Base-by-base conservation (phyloP, 306 rosid genomes). In the Castanea crenata region DNA sequence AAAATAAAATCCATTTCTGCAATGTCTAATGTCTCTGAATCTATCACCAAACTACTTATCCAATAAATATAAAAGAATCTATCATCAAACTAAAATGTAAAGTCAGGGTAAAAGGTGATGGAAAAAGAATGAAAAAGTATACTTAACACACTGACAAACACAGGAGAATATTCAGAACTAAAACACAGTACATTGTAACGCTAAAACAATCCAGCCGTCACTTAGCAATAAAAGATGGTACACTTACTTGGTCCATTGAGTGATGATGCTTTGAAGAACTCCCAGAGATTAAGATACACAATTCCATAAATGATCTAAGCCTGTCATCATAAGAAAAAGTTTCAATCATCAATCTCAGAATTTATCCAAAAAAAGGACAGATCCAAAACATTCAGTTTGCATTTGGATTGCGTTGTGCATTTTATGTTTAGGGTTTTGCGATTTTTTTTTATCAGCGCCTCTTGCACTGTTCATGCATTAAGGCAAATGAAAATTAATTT, bases 251-350 rank as follows among this genome's bases (percentile, higher is more conserved):
- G 27, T 25, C 27, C 27, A 25, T 25, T 25, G 2, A 25, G 27
- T 25, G 27, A 25, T 25, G 27, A 25, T 25, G 27, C 1, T 25
- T 25, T 25, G 27, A 83, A 79, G 84, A 80, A 79, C 85, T 84
- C 81, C 92, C 97, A 12, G 97, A 93, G 83, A 92, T 80, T 84
- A 94, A 88, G 76, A 94, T 94, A 83, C 97, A 94, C 77, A 94
- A 81, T 85, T 92, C 98, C 97, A 94, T 92, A 82, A 89, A 92
- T 29, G 98, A 87, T 86, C 97, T 90, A 73, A 94, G 97, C 85
- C 97, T 94, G 93, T 75, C 76, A 67, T 81, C 79, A 86, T 68
- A 77, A 71, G 27, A 73, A 78, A 27, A 14, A 71, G 67, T 74
- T 69, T 71, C 19, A 80, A 67, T 35, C 55, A 78, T 54, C 68